Evolutionary conservation across 2,329 filamentous ascomycete species (phyloP).

Genomic region (Diaporthe amygdali): DNA sequence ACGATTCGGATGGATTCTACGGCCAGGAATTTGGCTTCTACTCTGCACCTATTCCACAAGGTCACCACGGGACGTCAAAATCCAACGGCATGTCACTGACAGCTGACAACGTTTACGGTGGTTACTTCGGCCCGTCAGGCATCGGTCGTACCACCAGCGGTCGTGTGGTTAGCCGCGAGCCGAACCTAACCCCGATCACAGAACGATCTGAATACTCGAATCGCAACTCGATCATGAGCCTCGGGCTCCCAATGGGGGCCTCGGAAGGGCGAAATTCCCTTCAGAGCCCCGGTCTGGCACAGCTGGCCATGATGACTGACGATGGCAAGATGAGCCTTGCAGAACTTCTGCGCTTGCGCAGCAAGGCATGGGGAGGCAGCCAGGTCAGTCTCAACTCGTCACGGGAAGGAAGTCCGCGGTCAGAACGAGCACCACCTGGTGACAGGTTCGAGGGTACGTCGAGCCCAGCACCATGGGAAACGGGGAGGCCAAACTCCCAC

Average conservation of each 20-base stretch:
- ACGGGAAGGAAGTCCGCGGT: slow-evolving; percentile 55
- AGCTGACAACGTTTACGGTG: slow-evolving; percentile 63
- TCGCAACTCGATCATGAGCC: slow-evolving; percentile 85
- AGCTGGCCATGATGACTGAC: slow-evolving; percentile 72
- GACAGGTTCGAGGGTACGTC: slow-evolving; percentile 49
- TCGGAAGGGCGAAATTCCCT: slow-evolving; percentile 56
- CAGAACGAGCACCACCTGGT: slow-evolving; percentile 45
- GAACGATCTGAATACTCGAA: slow-evolving; percentile 96
- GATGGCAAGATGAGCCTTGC: slow-evolving; percentile 77
- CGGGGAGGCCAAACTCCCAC: slow-evolving; percentile 29
- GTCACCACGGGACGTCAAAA: slow-evolving; percentile 44
- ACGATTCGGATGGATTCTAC: slow-evolving; percentile 93
- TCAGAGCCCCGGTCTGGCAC: slow-evolving; percentile 76
- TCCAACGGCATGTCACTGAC: slow-evolving; percentile 32
- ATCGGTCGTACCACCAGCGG: slow-evolving; percentile 75
- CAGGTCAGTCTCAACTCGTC: slow-evolving; percentile 73
- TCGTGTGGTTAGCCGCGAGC: slow-evolving; percentile 77
- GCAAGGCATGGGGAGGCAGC: slow-evolving; percentile 81
- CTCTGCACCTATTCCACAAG: slow-evolving; percentile 60
- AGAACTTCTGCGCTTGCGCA: slow-evolving; percentile 74
- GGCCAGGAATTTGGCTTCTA: slow-evolving; percentile 98
- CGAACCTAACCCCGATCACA: slow-evolving; percentile 94
- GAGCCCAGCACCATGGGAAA: slow-evolving; percentile 43
- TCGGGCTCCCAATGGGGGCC: slow-evolving; percentile 57
- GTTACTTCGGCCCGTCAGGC: slow-evolving; percentile 84